Base-by-base conservation (phyloP, 257 asterid species). In the Nicotiana sylvestris region DNA sequence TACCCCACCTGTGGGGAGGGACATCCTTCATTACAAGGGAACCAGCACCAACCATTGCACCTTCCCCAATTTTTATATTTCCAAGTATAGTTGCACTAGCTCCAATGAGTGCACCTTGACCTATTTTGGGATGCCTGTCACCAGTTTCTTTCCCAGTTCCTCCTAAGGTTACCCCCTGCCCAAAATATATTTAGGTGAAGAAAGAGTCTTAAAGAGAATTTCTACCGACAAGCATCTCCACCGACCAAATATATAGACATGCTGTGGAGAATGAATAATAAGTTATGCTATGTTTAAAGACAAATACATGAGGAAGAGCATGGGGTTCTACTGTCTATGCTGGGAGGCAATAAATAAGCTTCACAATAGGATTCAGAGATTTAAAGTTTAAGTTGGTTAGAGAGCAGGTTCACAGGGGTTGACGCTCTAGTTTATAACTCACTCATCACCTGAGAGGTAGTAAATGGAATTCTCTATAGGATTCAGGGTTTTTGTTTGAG, bases 11-110 rank as follows among this genome's bases (percentile, higher is more conserved):
- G 83, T 86, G 91, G 11, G 89, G 81, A 60, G 91, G 89, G 76
- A 88, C 84, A 79, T 85, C 86, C 86, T 88, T 86, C 53, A 86
- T 46, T 57, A 88, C 89, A 53, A 88, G 81, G 11, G 89, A 83
- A 85, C 91, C 91, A 51, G 91, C 87, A 61, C 88, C 91, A 77
- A 88, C 33, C 89, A 86, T 85, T n/a, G 91, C 89, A 78, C 89
- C 89, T 86, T 86, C 91, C 32, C 91, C 91, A 18, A 88, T 74
- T 81, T 67, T 80, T 78, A 88, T 88, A 68, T 88, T 85, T 78
- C 91, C 91, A 83, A 88, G 85, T 81, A 88, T 85, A 21, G 83
- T 85, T 55, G 84, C 87, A 74, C 89, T 61, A 11, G 91, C 91
- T 81, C 89, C 91, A 78, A 88, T 81, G 6, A 88, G 87, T 30